A percentile compares a stretch with the other conserved stretches of the same genome.
These are phyloP conservation scores for Schizothecium vesticola DNA, from an alignment of 495 filamentous ascomycete genomes.

Conservation along the genomic window DNA sequence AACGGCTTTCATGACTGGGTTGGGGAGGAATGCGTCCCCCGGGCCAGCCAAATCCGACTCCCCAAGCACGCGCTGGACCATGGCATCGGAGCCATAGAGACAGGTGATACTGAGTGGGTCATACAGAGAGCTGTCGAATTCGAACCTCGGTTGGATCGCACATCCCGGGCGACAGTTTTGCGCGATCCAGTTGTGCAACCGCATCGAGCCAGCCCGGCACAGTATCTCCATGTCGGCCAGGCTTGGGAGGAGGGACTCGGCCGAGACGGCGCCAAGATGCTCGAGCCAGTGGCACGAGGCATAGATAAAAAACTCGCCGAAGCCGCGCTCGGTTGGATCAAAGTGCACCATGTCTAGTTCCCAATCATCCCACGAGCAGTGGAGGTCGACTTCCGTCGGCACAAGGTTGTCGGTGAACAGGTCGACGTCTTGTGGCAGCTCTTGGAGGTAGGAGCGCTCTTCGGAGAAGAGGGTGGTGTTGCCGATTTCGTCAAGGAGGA, in stretches of 20 bases:
- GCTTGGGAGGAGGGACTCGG: not conserved
- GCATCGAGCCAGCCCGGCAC: conserved; percentile 8
- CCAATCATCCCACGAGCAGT: not conserved
- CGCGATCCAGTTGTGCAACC: conserved; percentile 12
- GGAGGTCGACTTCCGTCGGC: not conserved
- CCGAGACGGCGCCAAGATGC: conserved; percentile 1
- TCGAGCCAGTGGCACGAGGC: conserved; percentile 10
- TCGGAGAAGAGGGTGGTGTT: not conserved
- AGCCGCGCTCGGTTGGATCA: not conserved
- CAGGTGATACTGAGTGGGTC: conserved; percentile 10
- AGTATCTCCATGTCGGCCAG: conserved; percentile 7
- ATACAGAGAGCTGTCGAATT: not conserved
- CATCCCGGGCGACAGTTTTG: conserved; percentile 15
- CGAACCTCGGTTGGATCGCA: conserved; percentile 5
- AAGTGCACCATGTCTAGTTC: not conserved
- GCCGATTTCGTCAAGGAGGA: conserved; percentile 1
- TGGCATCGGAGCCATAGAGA: conserved; percentile 6
- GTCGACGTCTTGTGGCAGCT: not conserved
- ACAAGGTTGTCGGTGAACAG: not conserved
- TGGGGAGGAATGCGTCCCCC: not conserved
- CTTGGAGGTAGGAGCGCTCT: not conserved
- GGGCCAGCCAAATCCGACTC: not conserved
- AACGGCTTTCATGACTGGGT: not conserved
- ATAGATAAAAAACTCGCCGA: conserved; percentile 7
- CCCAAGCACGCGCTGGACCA: conserved; percentile 10